phyloP scores from a whole-genome alignment of 2,329 filamentous ascomycete species.

The Ophiostoma sp. region DNA sequence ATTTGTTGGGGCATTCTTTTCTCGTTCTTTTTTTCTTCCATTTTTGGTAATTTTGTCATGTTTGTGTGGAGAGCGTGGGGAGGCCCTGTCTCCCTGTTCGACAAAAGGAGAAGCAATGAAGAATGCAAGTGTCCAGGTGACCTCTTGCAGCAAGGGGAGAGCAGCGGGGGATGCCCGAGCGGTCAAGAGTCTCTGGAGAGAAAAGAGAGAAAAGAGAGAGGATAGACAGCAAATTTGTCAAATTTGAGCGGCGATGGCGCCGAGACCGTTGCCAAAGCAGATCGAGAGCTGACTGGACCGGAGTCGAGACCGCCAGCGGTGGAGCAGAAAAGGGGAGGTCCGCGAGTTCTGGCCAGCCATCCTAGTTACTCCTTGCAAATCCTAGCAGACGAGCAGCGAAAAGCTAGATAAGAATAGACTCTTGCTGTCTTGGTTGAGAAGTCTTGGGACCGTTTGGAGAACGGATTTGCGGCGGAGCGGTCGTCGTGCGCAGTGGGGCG shows the following conservation, averaged over 20 bases:
- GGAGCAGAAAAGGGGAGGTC: conserved; percentile 11
- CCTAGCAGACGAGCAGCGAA: background rate
- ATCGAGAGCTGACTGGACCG: conserved; percentile 15
- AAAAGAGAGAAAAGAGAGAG: background rate
- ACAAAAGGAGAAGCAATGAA: background rate
- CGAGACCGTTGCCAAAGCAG: background rate
- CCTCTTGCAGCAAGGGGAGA: conserved; percentile 2
- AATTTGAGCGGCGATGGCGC: conserved; percentile 17
- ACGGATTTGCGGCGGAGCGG: conserved; percentile 8
- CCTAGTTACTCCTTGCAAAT: too few species aligned
- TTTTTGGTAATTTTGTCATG: background rate
- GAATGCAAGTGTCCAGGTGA: background rate
- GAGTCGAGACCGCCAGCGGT: conserved; percentile 16
- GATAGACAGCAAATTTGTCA: background rate
- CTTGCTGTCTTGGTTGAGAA: background rate
- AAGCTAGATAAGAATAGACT: conserved; percentile 11
- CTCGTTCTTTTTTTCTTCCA: background rate
- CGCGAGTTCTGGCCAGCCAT: background rate
- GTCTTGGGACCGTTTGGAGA: background rate
- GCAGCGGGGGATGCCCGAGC: background rate
- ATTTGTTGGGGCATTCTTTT: background rate
- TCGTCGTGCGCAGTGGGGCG: background rate
- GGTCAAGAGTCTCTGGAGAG: background rate
- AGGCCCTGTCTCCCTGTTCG: background rate
- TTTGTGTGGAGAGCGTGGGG: background rate